phyloP scores from a whole-genome alignment of 805 yeast genomes.

The Kazachstania taianensis region DNA sequence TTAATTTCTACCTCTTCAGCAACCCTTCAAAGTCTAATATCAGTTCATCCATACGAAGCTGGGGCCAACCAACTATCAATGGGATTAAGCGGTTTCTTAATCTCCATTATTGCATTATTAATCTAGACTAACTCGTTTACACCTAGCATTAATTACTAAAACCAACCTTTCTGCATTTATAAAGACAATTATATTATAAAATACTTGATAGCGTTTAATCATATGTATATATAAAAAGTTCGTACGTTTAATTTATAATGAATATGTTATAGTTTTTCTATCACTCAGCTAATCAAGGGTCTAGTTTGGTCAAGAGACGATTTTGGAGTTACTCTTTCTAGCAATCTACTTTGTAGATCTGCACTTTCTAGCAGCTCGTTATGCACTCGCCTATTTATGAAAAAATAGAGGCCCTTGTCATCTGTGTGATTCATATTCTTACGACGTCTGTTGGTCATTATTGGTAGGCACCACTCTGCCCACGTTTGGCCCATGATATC shows the following conservation, averaged over 20 bases:
- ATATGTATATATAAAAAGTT: no score
- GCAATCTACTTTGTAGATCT: conserved; percentile 22
- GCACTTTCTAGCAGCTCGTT: conserved; percentile 32
- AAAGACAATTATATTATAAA: background rate
- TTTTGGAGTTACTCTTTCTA: conserved; percentile 24
- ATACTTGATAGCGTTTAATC: no score
- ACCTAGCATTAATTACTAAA: no score
- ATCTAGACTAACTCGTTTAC: no score
- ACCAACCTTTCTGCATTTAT: background rate
- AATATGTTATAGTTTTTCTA: no score
- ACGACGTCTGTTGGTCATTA: conserved; percentile 8
- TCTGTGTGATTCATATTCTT: conserved; percentile 24
- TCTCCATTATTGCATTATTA: conserved; percentile 7
- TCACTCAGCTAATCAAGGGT: background rate
- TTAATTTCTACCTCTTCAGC: background rate
- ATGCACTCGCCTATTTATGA: conserved; percentile 28
- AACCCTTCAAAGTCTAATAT: background rate
- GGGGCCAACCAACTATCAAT: conserved; percentile 9
- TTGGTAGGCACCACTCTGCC: conserved; percentile 67
- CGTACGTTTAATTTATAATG: no score
- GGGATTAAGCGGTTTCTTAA: conserved; percentile 9
- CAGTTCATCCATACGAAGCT: conserved; percentile 9
- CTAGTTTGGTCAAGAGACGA: conserved; percentile 18
- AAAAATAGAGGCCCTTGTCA: conserved; percentile 44
- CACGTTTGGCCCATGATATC: conserved; percentile 62